A percentile compares a stretch with the other conserved stretches of the same genome.
Conservation (phyloP, 768 basidiomycete species). For the Multifurca ochricompacta region DNA sequence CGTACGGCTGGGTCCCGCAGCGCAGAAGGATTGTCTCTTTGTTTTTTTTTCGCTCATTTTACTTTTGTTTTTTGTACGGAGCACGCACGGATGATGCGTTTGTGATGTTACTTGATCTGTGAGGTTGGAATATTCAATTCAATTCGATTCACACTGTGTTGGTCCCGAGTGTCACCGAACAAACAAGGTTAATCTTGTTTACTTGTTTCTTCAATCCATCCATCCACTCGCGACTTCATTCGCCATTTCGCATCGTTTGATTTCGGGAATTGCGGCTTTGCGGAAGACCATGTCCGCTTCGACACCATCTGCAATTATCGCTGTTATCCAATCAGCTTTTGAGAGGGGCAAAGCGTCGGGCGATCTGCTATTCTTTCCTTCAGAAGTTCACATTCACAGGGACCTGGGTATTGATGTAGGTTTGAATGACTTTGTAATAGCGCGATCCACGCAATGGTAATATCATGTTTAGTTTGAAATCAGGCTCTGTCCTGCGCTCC, state of each 20-base stretch:
- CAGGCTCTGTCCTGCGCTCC: slow-evolving; percentile 75
- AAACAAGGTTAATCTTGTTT: too few relatives aligned
- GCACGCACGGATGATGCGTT: not conserved
- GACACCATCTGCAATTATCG: slow-evolving; percentile 35
- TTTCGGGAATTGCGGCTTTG: not conserved
- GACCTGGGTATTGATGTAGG: slow-evolving; percentile 62
- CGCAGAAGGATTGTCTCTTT: slow-evolving; percentile 1
- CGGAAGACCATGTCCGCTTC: slow-evolving; percentile 3
- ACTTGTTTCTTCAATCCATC: too few relatives aligned
- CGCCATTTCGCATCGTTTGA: slow-evolving; percentile 5
- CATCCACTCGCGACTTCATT: not conserved
- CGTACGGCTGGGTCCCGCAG: slow-evolving; percentile 8
- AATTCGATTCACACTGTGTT: not conserved
- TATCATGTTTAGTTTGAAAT: slow-evolving; percentile 63
- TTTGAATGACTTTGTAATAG: not conserved
- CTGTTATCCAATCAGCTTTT: slow-evolving; percentile 45
- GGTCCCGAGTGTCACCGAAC: not conserved
- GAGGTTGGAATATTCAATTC: not conserved
- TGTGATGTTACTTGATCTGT: not conserved
- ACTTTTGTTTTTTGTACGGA: not conserved
- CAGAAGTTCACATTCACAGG: slow-evolving; percentile 49
- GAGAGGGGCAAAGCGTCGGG: slow-evolving; percentile 52
- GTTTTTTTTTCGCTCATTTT: not conserved
- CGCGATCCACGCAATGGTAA: not conserved
- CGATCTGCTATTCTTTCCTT: slow-evolving; percentile 75